Evolutionary conservation across 1,284 basidiomycete genomes (phyloP), one percentile per base, ranked within the genome.

Genomic region (Microbotryum lychnidis-dioicae): DNA sequence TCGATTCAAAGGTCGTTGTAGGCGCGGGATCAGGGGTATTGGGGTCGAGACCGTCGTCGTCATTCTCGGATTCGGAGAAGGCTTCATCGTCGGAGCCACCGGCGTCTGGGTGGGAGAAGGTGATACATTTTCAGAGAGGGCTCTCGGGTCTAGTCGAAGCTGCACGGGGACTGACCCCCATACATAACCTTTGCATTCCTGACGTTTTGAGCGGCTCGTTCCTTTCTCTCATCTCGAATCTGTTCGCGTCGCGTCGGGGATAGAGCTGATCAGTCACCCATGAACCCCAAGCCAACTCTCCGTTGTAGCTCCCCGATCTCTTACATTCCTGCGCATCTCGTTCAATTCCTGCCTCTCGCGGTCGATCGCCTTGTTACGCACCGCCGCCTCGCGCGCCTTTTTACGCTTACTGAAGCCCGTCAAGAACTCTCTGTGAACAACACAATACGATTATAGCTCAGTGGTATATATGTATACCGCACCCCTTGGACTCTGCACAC

Each of bases 371-470:
- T 63, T 53, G 52, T 62, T 57, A 33, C 63, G 33, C 44, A 59
- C 65, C 21, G 65, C 66, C 23, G 89, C 84, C 70, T 84, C 81
- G 73, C 86, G 87, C 67, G 82, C 82, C 55, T 88, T 73, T 73
- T 91, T 91, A 66, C 89, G 84, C 75, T 90, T 91, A 73, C 86
- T 86, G 75, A 91, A 91, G 20, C 89, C 89, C 12, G 88, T 91
- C 72, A 91, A 75, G 75, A 85, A 91, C 56, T 89, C 85, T 70
- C 88, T 91, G 71, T 23, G 27, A 27, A 27, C 6, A 27, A 6
- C 27, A 27, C 27, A 4, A 27, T 6, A 27, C 27, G 27, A 27
- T 27, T 0, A 27, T 6, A 27, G 27, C 6, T 5, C 27, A 27
- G 27, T 27, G 5, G 6, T 27, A 1, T 27, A 27, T 23, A 23